Evolutionary conservation across 192 early-diverging fungal genomes (phyloP).

Genomic region (Geranomyces variabilis): DNA sequence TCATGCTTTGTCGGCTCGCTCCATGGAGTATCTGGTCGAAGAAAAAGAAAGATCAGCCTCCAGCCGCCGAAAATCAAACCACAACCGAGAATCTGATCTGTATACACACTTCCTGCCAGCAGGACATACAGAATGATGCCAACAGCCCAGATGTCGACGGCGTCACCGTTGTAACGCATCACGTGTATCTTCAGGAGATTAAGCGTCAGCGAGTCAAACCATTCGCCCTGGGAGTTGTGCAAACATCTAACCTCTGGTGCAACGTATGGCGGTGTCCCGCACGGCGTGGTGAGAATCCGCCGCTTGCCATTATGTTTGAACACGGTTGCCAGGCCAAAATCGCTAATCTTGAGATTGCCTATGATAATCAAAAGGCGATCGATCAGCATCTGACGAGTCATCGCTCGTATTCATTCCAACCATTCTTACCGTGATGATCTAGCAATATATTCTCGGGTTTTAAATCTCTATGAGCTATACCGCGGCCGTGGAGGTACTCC

Average conservation of each 20-base stretch:
- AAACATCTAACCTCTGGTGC: conserved; percentile 38
- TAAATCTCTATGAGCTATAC: conserved; percentile 71
- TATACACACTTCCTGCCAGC: conserved; percentile 66
- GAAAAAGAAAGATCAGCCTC: neutral
- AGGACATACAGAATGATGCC: conserved; percentile 74
- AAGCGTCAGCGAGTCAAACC: neutral
- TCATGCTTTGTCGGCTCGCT: conserved; percentile 64
- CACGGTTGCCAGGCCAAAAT: conserved; percentile 76
- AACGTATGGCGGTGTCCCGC: conserved; percentile 74
- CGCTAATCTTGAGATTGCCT: conserved; percentile 73
- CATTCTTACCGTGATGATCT: conserved; percentile 44
- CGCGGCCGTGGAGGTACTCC: conserved; percentile 56
- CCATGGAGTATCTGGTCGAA: conserved; percentile 66
- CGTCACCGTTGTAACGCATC: conserved; percentile 60
- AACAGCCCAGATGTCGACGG: conserved; percentile 71
- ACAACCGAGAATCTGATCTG: neutral
- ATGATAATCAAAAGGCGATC: neutral
- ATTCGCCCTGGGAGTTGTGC: neutral
- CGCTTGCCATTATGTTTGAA: conserved; percentile 56
- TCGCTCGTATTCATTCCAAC: neutral
- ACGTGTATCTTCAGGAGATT: conserved; percentile 49
- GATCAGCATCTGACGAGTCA: neutral
- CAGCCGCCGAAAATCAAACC: neutral
- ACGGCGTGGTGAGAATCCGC: conserved; percentile 66
- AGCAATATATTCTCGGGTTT: conserved; percentile 76